Base-by-base conservation (phyloP, 2,329 filamentous ascomycete genomes). In the Trichoderma citrinoviride region DNA sequence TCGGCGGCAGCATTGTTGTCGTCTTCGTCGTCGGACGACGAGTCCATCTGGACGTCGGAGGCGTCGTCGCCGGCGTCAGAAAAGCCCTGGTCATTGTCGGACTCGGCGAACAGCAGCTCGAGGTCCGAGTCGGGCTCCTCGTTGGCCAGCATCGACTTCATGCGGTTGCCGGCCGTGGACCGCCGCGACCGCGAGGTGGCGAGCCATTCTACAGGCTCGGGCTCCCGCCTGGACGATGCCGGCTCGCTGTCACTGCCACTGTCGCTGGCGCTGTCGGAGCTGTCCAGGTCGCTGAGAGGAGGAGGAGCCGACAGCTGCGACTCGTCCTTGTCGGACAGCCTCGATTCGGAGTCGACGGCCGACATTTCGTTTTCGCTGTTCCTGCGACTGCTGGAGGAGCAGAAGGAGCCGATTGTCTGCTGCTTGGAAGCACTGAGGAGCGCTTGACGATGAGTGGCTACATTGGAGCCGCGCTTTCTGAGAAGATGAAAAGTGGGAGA, bases 41-140 rank as follows among this genome's bases (percentile, higher is more conserved):
- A 93, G 72, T 96, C 92, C 81, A 97, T 89, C 53, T 91, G 88
- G 70, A 91, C 88, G 73, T 97, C 94, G 1, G 90, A 91, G 2
- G 80, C 86, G 61, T 85, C 85, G 12, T 83, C 84, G 52, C 86
- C 88, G 7, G 83, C 86, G 71, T 93, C 90, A 61, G 86, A 87
- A 77, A 93, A 89, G 67, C 90, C 84, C 65, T 81, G 81, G 71
- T 90, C 88, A 65, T 90, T 82, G 64, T 86, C 91, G 66, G 89
- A 87, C 73, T 91, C 89, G 68, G 87, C 87, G 71, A 92, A 92
- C n/a, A 92, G 82, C 2, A 91, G 80, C 70, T 90, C 88, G n/a
- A 92, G 83, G 57, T 89, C 86, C 29, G 83, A 83, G 68, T 87
- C 87, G 53, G 87, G 87, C 67, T 88, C 88, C 73, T 92, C 90